Evolutionary conservation across 176 grass and related monocot species (phyloP), one percentile per base, ranked within the genome.

Genomic region (Cocos nucifera): DNA sequence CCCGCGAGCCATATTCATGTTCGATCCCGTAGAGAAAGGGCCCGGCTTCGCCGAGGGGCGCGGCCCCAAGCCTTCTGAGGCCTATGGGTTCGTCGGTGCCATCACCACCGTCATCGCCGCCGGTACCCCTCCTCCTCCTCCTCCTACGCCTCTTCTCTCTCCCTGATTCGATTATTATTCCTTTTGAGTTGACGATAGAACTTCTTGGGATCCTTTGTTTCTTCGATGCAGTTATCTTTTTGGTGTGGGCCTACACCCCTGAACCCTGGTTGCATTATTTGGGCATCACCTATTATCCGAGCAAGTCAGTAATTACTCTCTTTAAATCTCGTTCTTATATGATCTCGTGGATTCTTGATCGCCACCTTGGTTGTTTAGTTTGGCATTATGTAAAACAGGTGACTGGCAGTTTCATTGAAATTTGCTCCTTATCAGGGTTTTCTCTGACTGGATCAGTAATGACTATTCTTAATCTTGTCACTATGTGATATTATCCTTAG

Each of bases 211-310:
- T 44, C 8, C 35, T 44, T 44, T 44, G 8, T 22, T 68, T 54
- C 61, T 28, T 51, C 48, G 10, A 3, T 70, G 59, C 39, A 71
- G 80, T 75, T 8, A 66, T 90, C 50, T 90, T 82, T 62, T 23
- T 87, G 15, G 83, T 65, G 15, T 85, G 90, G 86, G 86, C 83
- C 2, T 87, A 87, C 72, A 83, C 62, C 23, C 82, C 89, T 10
- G 82, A 86, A 63, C 64, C 48, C 9, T 86, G 30, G 56, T 56
- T 96, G 64, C 72, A 51, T 22, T 82, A 67, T 59, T 15, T 90
- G 4, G 86, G 86, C 62, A 90, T 96, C 75, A 90, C 86, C 20
- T 90, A 90, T 71, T 90, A 90, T 71, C 91, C 91, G 17, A 87
- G 77, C 80, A 90, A 84, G 86, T 95, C 53, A 22, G 73, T 68